These are phyloP conservation scores for Amauroascus verrucosus DNA, from an alignment of 2,329 filamentous ascomycete genomes.

Conservation along the genomic window DNA sequence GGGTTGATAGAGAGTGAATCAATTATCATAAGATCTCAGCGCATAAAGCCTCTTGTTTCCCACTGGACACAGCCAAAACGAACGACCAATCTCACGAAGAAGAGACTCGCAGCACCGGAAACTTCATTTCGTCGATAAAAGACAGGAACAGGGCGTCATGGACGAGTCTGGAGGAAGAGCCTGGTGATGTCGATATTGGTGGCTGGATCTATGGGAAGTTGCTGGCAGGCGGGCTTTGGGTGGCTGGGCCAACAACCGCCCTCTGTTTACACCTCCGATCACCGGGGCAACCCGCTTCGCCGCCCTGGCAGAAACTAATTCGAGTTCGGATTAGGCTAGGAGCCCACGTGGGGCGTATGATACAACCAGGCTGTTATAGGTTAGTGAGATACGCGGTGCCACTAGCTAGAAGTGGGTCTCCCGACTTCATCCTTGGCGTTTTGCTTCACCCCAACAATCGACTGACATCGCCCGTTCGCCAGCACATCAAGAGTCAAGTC, in stretches of 20 bases:
- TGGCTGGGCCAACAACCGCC: constrained; percentile 33
- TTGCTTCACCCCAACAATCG: too few species aligned
- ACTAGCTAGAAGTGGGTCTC: not conserved
- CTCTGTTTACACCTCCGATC: constrained; percentile 33
- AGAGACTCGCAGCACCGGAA: not conserved
- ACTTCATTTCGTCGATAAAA: not conserved
- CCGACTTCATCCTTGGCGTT: not conserved
- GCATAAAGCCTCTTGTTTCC: not conserved
- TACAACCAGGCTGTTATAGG: not conserved
- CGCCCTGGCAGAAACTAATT: constrained; percentile 20
- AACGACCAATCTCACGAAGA: constrained; percentile 5
- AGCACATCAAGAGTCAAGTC: too few species aligned
- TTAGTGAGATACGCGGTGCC: too few species aligned
- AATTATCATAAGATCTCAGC: not conserved
- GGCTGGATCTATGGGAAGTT: constrained; percentile 7
- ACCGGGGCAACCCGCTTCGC: constrained; percentile 26
- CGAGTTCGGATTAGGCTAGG: constrained; percentile 5
- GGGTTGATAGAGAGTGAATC: not conserved
- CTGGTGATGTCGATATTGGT: not conserved
- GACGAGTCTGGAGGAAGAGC: too few species aligned
- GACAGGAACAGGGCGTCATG: too few species aligned
- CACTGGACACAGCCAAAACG: not conserved
- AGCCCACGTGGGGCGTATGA: not conserved
- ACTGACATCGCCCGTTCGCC: too few species aligned
- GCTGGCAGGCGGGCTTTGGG: constrained; percentile 11